Conservation (phyloP, 2,329 filamentous ascomycete species). For the Cucurbitaria berberidis region DNA sequence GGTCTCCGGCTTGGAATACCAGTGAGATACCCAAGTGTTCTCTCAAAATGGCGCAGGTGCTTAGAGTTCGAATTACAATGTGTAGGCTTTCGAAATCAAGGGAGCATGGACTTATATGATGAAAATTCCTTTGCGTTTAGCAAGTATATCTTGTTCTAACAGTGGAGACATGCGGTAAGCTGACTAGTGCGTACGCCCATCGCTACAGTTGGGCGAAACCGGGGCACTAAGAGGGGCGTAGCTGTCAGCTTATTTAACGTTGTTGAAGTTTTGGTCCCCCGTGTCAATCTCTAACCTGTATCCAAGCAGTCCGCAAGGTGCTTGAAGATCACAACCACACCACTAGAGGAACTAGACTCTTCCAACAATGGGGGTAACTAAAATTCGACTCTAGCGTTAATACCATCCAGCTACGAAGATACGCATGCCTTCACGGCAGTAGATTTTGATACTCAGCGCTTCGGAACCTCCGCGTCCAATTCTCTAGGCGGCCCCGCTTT, state of each 20-base stretch:
- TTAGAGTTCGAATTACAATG: too few relatives aligned
- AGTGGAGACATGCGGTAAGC: not conserved
- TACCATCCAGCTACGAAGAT: not conserved
- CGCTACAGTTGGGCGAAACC: not conserved
- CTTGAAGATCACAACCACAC: not conserved
- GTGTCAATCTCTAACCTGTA: not conserved
- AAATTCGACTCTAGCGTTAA: not conserved
- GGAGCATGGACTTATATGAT: too few relatives aligned
- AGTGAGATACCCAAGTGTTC: too few relatives aligned
- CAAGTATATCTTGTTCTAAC: too few relatives aligned
- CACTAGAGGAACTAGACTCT: not conserved
- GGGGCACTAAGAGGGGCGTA: not conserved
- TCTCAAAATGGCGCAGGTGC: too few relatives aligned
- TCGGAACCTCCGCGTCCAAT: not conserved
- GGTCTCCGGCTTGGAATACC: too few relatives aligned
- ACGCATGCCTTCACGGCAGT: not conserved
- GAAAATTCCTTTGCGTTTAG: too few relatives aligned
- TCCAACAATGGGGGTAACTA: not conserved
- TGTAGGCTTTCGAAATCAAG: too few relatives aligned
- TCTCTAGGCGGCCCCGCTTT: constrained; percentile 7
- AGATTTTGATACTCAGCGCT: not conserved
- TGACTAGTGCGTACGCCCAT: not conserved
- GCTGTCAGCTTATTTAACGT: not conserved
- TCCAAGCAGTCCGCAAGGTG: not conserved
- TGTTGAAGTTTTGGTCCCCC: not conserved